These are phyloP conservation scores for Fragilariopsis cylindrus DNA, from an alignment of 108 stramenopile genomes.

Conservation along the genomic window DNA sequence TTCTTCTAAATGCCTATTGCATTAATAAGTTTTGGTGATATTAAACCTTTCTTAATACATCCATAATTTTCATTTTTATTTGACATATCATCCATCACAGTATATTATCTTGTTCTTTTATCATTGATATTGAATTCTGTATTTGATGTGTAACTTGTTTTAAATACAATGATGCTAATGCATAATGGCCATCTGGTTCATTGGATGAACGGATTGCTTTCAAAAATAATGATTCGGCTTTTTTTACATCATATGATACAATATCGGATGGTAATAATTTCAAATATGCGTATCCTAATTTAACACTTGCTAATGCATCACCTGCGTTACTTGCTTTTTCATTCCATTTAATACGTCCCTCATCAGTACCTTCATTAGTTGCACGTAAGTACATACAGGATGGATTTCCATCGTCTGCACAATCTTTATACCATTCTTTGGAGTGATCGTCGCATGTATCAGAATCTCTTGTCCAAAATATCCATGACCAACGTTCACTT, in stretches of 20 bases:
- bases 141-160: too few species aligned
- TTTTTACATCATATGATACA: background rate
- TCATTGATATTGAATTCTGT: too few species aligned
- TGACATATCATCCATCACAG: background rate
- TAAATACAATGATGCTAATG: background rate
- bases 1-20: slow-evolving; percentile 19
- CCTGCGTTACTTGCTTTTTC: background rate
- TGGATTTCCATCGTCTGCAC: slow-evolving; percentile 13
- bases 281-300: slow-evolving; percentile 15
- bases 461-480: slow-evolving; percentile 21
- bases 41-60: background rate
- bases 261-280: background rate
- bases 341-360: background rate
- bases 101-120: background rate
- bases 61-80: too few species aligned
- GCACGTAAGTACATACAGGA: slow-evolving; percentile 14
- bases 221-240: background rate
- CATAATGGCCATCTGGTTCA: slow-evolving; percentile 23
- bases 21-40: background rate
- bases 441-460: slow-evolving; percentile 11
- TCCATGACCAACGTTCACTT: slow-evolving; percentile 18
- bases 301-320: background rate
- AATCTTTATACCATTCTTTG: slow-evolving; percentile 4
- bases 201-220: slow-evolving; percentile 12
- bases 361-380: background rate